Percentiles rank a stretch among this genome's conserved stretches.
Conservation (phyloP, 1,284 basidiomycete species). For the Cerrena zonata region DNA sequence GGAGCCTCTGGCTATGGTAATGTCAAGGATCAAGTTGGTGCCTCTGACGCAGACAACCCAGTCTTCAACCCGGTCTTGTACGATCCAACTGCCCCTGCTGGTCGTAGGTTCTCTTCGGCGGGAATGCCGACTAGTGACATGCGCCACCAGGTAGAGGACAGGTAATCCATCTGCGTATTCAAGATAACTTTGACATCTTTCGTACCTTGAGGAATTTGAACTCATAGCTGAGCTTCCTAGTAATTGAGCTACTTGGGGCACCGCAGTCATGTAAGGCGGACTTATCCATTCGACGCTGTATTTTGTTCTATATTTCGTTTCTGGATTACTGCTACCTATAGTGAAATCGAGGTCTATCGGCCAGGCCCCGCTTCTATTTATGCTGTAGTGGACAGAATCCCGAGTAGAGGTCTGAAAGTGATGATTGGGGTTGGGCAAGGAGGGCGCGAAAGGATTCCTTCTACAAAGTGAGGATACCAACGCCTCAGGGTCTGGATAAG, state of each 20-base stretch:
- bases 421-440: constrained; percentile 64
- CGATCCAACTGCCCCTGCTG: constrained; percentile 53
- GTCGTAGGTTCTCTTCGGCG: constrained; percentile 55
- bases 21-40: constrained; percentile 61
- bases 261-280: too few species aligned
- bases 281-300: too few species aligned
- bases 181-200: too few species aligned
- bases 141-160: constrained; percentile 29
- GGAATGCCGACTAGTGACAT: constrained; percentile 68
- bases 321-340: too few species aligned
- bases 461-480: too few species aligned
- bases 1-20: constrained; percentile 85
- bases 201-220: constrained; percentile 67
- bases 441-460: constrained; percentile 48
- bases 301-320: too few species aligned
- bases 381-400: constrained; percentile 62
- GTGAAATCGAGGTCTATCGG: constrained; percentile 68
- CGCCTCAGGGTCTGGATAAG: too few species aligned
- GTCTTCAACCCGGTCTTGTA: constrained; percentile 72
- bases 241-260: constrained; percentile 57
- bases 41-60: constrained; percentile 77
- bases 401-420: constrained; percentile 59
- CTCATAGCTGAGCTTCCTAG: constrained; percentile 34
- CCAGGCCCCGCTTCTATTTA: constrained; percentile 80
- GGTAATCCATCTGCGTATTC: too few species aligned